phyloP scores from a whole-genome alignment of 768 basidiomycete species.

The Calocybe indica region DNA sequence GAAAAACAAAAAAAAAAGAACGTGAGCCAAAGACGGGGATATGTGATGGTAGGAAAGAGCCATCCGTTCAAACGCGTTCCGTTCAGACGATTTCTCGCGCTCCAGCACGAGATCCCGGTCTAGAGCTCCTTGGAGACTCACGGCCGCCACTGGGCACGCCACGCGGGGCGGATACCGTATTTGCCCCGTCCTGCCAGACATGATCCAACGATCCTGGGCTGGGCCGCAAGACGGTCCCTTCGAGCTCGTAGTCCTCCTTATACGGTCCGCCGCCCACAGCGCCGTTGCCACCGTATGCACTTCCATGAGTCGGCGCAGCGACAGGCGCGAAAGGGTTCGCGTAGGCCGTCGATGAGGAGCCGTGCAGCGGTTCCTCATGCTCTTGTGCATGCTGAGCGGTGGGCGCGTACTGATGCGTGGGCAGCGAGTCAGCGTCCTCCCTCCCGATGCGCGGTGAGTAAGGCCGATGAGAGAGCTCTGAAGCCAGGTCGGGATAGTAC shows the following conservation, averaged over 20 bases:
- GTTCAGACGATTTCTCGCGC: too few relatives aligned
- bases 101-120: too few relatives aligned
- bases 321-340: neutral
- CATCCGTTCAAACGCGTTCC: too few relatives aligned
- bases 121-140: too few relatives aligned
- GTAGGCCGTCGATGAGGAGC: slow-evolving; percentile 11
- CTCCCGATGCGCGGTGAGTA: slow-evolving; percentile 60
- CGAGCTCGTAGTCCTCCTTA: slow-evolving; percentile 18
- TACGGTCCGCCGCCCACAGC: neutral
- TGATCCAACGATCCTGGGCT: slow-evolving; percentile 23
- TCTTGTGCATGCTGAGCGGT: slow-evolving; percentile 2
- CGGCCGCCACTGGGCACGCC: neutral
- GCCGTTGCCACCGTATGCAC: too few relatives aligned
- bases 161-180: slow-evolving; percentile 4
- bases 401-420: slow-evolving; percentile 21
- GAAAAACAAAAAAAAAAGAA: too few relatives aligned
- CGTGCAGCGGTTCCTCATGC: slow-evolving; percentile 5
- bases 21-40: too few relatives aligned
- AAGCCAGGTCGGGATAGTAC: slow-evolving; percentile 73
- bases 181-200: slow-evolving; percentile 28
- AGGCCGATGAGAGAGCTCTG: slow-evolving; percentile 60
- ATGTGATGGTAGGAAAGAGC: too few relatives aligned
- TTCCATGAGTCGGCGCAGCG: too few relatives aligned
- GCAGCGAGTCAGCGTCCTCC: slow-evolving; percentile 36
- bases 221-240: slow-evolving; percentile 27